Evolutionary conservation across 257 asterid species (phyloP), one percentile per base, ranked within the genome.

Genomic region (Fraxinus quadrangulata): DNA sequence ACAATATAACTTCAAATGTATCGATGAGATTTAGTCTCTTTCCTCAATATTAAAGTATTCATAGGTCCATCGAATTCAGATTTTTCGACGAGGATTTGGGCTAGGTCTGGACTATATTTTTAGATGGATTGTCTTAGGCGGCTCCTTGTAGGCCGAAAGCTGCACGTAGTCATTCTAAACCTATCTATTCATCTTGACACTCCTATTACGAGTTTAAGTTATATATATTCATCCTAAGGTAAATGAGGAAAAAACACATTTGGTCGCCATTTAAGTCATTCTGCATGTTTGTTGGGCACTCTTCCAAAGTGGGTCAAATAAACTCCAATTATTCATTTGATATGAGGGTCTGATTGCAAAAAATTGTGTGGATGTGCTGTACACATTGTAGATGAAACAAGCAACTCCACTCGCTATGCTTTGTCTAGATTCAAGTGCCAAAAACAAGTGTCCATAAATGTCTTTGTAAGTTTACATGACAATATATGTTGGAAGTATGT

Each of bases 371-470:
- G 76, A 63, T 21, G 69, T 49, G 30, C 28, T 5, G 13, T 14
- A 45, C 67, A 66, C 37, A 65, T 28, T 28, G 31, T 69, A 71
- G 42, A 31, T 71, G 36, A 75, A 78, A 28, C 70, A 78, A 81
- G 59, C 73, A 78, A 17, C 82, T 78, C 83, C 85, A 81, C 84
- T 68, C 82, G 70, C 61, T 9, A 54, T 26, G 63, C 19, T 76
- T 78, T 81, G 83, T 78, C 85, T 56, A 75, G 67, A 75, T 75
- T 3, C 30, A 42, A 42, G 31, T 56, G 56, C 65, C 31, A 76
- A 69, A 74, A 56, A 51, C 31, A 72, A 76, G 70, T 71, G 73
- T 10, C 69, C 76, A 73, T 84, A 76, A 84, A 72, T 81, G 87
- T 76, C 78, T 68, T 56, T 67, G 5, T 67, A 75, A 78, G 67